Evolutionary conservation across 2,329 filamentous ascomycete genomes (phyloP).

Genomic region (Tricladium varicosporioides): DNA sequence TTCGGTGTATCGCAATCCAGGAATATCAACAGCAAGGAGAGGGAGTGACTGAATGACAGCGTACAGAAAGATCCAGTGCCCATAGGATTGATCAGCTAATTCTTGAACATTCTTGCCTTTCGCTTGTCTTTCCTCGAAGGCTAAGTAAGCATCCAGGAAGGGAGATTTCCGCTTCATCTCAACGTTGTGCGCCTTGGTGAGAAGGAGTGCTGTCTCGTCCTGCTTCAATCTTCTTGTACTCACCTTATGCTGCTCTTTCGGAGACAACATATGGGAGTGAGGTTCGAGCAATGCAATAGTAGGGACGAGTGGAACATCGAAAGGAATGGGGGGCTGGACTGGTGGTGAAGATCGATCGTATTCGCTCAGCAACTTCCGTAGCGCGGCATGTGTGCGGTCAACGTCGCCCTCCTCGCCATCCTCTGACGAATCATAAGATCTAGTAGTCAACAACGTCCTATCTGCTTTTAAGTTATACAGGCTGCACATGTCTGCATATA

Average conservation of each 20-base stretch:
- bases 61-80: slow-evolving; percentile 81
- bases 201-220: slow-evolving; percentile 71
- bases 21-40: slow-evolving; percentile 74
- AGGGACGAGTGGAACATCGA: slow-evolving; percentile 79
- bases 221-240: slow-evolving; percentile 71
- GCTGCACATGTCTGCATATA: slow-evolving; percentile 83
- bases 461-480: slow-evolving; percentile 90
- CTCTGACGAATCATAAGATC: slow-evolving; percentile 61
- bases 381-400: slow-evolving; percentile 63
- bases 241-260: slow-evolving; percentile 73
- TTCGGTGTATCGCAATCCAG: slow-evolving; percentile 64
- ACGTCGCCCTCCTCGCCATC: slow-evolving; percentile 51
- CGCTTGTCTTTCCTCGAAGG: slow-evolving; percentile 68
- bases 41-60: slow-evolving; percentile 74
- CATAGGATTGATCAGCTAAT: slow-evolving; percentile 67
- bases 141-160: slow-evolving; percentile 68
- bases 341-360: slow-evolving; percentile 88
- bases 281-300: slow-evolving; percentile 63
- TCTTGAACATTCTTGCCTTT: slow-evolving; percentile 64
- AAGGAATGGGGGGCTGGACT: slow-evolving; percentile 86
- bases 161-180: slow-evolving; percentile 61
- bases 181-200: slow-evolving; percentile 80
- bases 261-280: slow-evolving; percentile 61
- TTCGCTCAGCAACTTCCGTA: slow-evolving; percentile 79
- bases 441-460: slow-evolving; percentile 72